A percentile compares a stretch with the other conserved stretches of the same genome.
Conservation (phyloP, 1,139 yeast species). For the Yamadazyma spencermartinsiae region DNA sequence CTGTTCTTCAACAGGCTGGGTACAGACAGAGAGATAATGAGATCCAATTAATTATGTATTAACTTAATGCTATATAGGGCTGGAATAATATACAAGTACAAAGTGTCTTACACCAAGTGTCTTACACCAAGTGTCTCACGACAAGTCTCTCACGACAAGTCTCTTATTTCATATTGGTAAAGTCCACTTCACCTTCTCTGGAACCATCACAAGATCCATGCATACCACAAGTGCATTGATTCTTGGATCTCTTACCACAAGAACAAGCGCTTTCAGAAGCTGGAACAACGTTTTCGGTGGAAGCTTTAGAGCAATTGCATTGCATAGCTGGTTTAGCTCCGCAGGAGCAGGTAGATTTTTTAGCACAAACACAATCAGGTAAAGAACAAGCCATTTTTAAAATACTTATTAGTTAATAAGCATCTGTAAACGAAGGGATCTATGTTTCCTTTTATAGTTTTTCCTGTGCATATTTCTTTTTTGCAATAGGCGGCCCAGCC, state of each 20-base stretch:
- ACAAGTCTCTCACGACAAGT: neutral
- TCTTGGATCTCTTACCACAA: conserved; percentile 47
- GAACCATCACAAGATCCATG: conserved; percentile 38
- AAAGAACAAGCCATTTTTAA: conserved; percentile 43
- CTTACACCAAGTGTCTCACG: no score
- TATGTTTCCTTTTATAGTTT: conserved; percentile 8
- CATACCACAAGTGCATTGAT: conserved; percentile 44
- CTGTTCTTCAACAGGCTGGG: no score
- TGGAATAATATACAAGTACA: no score
- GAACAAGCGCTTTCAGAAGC: conserved; percentile 39
- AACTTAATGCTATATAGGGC: no score
- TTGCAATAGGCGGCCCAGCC: conserved; percentile 5
- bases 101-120: no score
- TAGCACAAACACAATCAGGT: conserved; percentile 48
- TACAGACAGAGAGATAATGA: no score
- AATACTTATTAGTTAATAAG: neutral
- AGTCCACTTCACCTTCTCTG: conserved; percentile 51
- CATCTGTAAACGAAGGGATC: neutral
- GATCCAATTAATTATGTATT: no score
- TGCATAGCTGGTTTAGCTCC: conserved; percentile 49
- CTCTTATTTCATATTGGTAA: conserved; percentile 36
- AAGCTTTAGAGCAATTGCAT: conserved; percentile 46
- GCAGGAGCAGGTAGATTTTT: conserved; percentile 52
- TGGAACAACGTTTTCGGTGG: conserved; percentile 42
- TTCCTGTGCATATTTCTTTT: conserved; percentile 2